Conservation (phyloP, 176 grass and related monocot genomes). For the Pharus latifolius region DNA sequence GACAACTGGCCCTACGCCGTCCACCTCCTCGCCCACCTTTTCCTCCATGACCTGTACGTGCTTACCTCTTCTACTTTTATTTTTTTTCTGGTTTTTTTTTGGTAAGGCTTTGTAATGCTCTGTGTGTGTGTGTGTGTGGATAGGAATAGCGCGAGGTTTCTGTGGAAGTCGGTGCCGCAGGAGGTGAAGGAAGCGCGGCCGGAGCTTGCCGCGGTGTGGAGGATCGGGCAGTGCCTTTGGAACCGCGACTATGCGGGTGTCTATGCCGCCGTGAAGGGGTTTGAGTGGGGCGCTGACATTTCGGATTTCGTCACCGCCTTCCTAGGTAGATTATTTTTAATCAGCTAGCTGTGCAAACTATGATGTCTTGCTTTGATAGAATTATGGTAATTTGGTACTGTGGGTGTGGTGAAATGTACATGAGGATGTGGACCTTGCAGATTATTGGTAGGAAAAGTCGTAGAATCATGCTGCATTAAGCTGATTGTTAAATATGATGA, state of each 20-base stretch:
- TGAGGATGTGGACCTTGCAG: neutral
- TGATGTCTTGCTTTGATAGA: neutral
- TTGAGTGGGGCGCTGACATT: constrained; percentile 61
- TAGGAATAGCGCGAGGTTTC: constrained; percentile 77
- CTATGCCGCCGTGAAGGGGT: constrained; percentile 37
- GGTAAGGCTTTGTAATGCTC: neutral
- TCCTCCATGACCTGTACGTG: constrained; percentile 56
- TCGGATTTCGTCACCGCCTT: constrained; percentile 51
- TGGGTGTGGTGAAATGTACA: neutral
- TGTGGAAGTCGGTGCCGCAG: constrained; percentile 79
- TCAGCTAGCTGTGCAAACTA: neutral
- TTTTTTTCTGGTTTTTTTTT: neutral
- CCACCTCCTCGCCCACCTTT: constrained; percentile 81
- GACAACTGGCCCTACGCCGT: constrained; percentile 87
- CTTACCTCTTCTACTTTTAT: neutral
- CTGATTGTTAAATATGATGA: neutral
- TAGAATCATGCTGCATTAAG: neutral
- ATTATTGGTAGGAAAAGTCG: neutral
- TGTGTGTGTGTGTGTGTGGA: neutral
- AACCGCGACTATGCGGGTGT: constrained; percentile 70
- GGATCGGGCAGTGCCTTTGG: constrained; percentile 80
- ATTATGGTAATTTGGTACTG: neutral
- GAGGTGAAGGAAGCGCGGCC: constrained; percentile 63
- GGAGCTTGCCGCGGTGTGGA: constrained; percentile 67
- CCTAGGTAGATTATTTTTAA: constrained; percentile 33